A percentile compares a stretch with the other conserved stretches of the same genome.
phyloP scores from a whole-genome alignment of 1,284 basidiomycete species.

The Malassezia cuniculi region DNA sequence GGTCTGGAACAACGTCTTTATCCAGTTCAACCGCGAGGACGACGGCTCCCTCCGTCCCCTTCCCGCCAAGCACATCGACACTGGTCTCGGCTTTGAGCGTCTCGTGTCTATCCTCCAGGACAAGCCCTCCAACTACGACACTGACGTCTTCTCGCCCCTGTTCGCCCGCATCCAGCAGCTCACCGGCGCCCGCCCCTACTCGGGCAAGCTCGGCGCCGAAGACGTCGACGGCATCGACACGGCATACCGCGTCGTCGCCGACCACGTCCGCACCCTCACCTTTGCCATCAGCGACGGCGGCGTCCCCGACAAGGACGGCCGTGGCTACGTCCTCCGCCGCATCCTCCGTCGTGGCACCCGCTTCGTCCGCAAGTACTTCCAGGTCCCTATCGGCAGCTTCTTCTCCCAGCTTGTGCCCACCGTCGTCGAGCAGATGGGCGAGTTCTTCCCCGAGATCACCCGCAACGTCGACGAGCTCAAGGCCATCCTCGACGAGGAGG shows the following conservation, averaged over 20 bases:
- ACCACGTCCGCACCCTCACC: slow-evolving; percentile 87
- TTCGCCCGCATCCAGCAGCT: slow-evolving; percentile 78
- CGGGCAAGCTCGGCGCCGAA: slow-evolving; percentile 81
- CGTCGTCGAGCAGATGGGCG: slow-evolving; percentile 75
- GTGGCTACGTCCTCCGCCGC: slow-evolving; percentile 85
- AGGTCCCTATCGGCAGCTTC: slow-evolving; percentile 84
- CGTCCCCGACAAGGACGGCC: slow-evolving; percentile 85
- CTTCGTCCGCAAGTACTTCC: slow-evolving; percentile 88
- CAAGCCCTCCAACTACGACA: slow-evolving; percentile 90
- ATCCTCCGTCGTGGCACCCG: slow-evolving; percentile 83
- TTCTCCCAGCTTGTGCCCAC: slow-evolving; percentile 85
- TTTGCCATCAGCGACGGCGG: slow-evolving; percentile 94
- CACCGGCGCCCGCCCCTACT: slow-evolving; percentile 73
- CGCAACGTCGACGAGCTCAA: slow-evolving; percentile 74
- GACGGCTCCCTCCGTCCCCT: slow-evolving; percentile 68
- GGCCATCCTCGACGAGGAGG: slow-evolving; percentile 92
- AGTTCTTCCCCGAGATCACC: slow-evolving; percentile 82
- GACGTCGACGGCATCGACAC: slow-evolving; percentile 90
- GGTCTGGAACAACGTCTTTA: slow-evolving; percentile 99
- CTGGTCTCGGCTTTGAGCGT: slow-evolving; percentile 97
- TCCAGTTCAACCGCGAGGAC: slow-evolving; percentile 91
- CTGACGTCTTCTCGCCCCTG: slow-evolving; percentile 82
- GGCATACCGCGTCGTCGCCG: slow-evolving; percentile 90
- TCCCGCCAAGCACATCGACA: slow-evolving; percentile 90
- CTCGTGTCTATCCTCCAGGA: slow-evolving; percentile 86